Evolutionary conservation across 2,329 filamentous ascomycete species (phyloP), one percentile per base, ranked within the genome.

Genomic region (Aspergillus aculeatus): DNA sequence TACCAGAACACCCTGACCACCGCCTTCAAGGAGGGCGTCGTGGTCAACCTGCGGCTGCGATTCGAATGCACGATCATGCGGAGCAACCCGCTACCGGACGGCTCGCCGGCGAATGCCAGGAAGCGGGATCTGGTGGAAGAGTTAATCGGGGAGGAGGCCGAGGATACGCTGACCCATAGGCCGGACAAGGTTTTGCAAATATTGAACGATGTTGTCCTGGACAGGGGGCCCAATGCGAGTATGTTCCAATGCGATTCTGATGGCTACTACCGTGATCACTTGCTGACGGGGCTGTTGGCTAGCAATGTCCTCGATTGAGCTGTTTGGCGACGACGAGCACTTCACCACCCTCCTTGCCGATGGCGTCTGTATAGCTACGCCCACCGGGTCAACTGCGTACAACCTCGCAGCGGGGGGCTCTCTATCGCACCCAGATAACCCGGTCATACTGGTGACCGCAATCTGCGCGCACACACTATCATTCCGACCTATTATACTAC

Each of bases 31-130:
- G 88, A 96, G 60, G 95, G 95, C 6, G 89, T 98, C 21, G 95
- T 90, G 0, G 91, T 98, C 19, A 96, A 91, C 68, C 77, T 99
- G 62, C 84, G 95, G 48, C 78, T 98, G 61, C 86, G 95, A 44
- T 97, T 99, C 69, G 95, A 98, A 77, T 93, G 90, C 29, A 97
- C 92, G 0, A 85, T 97, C 29, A 97, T 98, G 94, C 85, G 94
- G 65, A 80, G 72, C 62, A 79, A 77, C 57, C 68, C 67, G 63
- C 70, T 66, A 64, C 74, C 64, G 2, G 69, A 71, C 32, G 66
- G 68, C 31, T 64, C 66, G n/a, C 62, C 61, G 31, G 35, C 61
- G n/a, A 62, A 54, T 11, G 53, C 61, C 74, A 80, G 19, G 70
- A 77, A 77, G 35, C 80, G 88, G 63, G 90, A 96, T 75, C 78